Conservation (phyloP, 495 filamentous ascomycete species). For the Cenococcum geophilum region DNA sequence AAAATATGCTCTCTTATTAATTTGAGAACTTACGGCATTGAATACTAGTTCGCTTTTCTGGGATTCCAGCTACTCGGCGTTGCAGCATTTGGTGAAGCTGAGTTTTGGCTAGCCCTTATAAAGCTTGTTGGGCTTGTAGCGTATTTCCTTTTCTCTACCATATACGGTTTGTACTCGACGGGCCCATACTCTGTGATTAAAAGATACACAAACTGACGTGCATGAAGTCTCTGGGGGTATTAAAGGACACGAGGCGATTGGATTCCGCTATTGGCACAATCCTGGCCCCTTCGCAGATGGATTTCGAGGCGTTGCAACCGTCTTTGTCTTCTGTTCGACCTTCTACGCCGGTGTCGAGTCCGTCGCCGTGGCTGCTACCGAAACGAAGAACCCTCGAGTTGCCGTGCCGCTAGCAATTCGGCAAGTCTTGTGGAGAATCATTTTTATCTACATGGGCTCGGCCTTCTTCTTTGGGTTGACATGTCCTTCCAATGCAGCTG, state of each 20-base stretch:
- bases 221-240: slow-evolving; percentile 28
- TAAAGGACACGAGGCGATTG: slow-evolving; percentile 34
- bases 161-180: too few relatives aligned
- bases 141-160: slow-evolving; percentile 39
- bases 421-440: slow-evolving; percentile 46
- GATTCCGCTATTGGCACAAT: slow-evolving; percentile 46
- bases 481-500: slow-evolving; percentile 23
- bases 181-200: too few relatives aligned
- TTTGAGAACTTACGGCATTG: too few relatives aligned
- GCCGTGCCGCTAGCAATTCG: slow-evolving; percentile 41
- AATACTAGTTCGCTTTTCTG: slow-evolving; percentile 40
- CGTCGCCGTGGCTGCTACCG: slow-evolving; percentile 43
- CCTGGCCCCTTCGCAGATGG: slow-evolving; percentile 58
- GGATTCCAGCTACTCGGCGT: slow-evolving; percentile 44
- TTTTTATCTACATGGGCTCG: slow-evolving; percentile 38
- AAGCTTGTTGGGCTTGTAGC: slow-evolving; percentile 45
- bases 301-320: slow-evolving; percentile 59
- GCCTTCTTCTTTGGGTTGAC: slow-evolving; percentile 31
- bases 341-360: slow-evolving; percentile 56
- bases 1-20: too few relatives aligned
- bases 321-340: slow-evolving; percentile 61
- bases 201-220: too few relatives aligned
- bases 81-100: slow-evolving; percentile 48
- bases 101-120: slow-evolving; percentile 45
- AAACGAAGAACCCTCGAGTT: slow-evolving; percentile 40